phyloP scores from a whole-genome alignment of 2,329 filamentous ascomycete species.

The Pestalotiopsis sp. region DNA sequence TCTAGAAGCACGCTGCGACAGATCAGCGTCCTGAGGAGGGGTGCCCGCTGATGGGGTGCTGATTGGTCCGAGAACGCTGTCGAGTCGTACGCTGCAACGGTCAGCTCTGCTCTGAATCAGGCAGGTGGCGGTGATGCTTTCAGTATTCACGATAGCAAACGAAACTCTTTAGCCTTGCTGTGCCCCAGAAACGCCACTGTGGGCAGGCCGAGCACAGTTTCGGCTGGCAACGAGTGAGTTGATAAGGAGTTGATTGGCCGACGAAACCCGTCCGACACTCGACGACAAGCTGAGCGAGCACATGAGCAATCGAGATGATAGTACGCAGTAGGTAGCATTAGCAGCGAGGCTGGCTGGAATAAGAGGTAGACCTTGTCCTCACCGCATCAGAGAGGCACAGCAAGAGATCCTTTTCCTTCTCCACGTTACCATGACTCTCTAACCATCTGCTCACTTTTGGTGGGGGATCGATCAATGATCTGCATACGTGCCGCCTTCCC shows the following conservation, averaged over 20 bases:
- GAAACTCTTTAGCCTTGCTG: background rate
- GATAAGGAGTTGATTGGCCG: background rate
- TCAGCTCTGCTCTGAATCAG: background rate
- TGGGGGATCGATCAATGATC: background rate
- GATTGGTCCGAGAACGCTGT: background rate
- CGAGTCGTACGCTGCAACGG: background rate
- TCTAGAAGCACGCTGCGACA: background rate
- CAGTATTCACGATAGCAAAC: background rate
- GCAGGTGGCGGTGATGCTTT: slow-evolving; percentile 1
- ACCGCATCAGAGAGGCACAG: background rate
- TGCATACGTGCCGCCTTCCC: background rate
- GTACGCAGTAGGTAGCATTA: too few relatives aligned
- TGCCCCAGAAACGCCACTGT: background rate
- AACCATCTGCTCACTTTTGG: background rate
- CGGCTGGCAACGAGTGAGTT: background rate
- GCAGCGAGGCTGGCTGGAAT: too few relatives aligned
- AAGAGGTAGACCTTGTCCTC: background rate
- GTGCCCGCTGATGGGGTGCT: background rate
- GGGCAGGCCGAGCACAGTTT: background rate
- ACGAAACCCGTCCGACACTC: background rate
- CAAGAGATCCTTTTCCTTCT: background rate
- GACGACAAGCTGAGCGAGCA: too few relatives aligned
- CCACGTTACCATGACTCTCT: background rate
- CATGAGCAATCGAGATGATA: too few relatives aligned
- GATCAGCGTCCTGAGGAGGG: background rate